Base-by-base conservation (phyloP, 2,329 filamentous ascomycete genomes). In the Cladosporium sp. region DNA sequence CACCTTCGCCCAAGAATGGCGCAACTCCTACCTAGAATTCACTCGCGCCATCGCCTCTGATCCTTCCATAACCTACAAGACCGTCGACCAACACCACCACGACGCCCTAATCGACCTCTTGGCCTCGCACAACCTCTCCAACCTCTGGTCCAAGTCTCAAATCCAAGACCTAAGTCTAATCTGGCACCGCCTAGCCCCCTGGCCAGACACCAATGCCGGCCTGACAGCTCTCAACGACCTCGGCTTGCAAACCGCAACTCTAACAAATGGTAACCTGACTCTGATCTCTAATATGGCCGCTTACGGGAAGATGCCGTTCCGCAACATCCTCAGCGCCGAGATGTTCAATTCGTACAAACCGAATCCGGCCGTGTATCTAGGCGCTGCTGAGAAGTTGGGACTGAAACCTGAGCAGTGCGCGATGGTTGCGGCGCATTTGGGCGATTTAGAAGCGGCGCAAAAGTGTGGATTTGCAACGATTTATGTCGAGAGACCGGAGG, bases 341-440 rank as follows among this genome's bases (percentile, higher is more conserved):
- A 81, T 87, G 63, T 93, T 92, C 69, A 76, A 79, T 45, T 84
- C 84, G 0, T 94, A 93, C 72, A 94, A 94, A 76, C 89, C 89
- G 1, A 80, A 83, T 61, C 82, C 83, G 7, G 76, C 72, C 54
- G 85, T 87, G 1, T 94, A 94, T 68, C 78, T 82, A 1, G 89
- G 89, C 3, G 89, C 87, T 0, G 88, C 80, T 2, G 72, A 77
- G 59, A 78, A 76, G 63, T 73, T 92, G 55, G 83, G 81, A 0
- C 61, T 86, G 42, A 65, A 80, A 61, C 82, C 86, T 0, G 70
- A 71, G 2, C 79, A 92, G 67, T 87, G 90, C 59, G 88, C 84
- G 19, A 85, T 94, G 83, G 88, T 94, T 19, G 90, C 90, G 15
- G 86, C 89, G 38, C 89, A 93, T 74, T 74, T 93, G 59, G 72